A percentile compares a stretch with the other conserved stretches of the same genome.
These are phyloP conservation scores for Trifolium fragiferum DNA, from an alignment of 306 rosid species.

Conservation along the genomic window DNA sequence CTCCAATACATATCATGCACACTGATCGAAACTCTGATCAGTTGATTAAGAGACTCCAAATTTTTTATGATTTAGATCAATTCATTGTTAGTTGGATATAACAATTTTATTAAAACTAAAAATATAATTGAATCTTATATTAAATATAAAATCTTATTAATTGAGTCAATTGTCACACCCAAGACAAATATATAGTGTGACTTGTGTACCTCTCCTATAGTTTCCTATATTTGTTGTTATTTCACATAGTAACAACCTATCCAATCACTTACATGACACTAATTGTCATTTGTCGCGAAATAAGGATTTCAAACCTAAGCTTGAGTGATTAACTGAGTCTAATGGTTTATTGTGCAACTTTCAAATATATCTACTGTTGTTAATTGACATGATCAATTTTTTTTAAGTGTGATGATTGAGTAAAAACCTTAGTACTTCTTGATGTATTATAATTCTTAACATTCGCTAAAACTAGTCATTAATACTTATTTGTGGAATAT, in stretches of 20 bases:
- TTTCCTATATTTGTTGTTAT: conserved; percentile 25
- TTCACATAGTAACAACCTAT: background rate
- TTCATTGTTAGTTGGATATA: too few species aligned
- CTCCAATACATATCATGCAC: too few species aligned
- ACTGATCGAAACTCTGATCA: too few species aligned
- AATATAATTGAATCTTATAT: too few species aligned
- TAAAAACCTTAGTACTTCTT: too few species aligned
- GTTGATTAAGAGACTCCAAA: too few species aligned
- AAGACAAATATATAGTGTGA: background rate
- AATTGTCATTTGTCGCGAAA: background rate
- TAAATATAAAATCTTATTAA: background rate
- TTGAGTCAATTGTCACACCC: background rate
- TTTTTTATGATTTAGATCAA: too few species aligned
- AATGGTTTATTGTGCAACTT: background rate
- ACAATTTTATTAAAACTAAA: too few species aligned
- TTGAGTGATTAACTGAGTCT: background rate
- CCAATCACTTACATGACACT: background rate
- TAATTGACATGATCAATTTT: too few species aligned
- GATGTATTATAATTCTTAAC: background rate
- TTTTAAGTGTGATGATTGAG: background rate
- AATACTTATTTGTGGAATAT: too few species aligned
- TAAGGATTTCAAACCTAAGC: background rate
- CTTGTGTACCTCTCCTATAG: conserved; percentile 2
- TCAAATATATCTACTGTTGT: background rate
- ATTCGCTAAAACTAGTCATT: too few species aligned